phyloP scores from a whole-genome alignment of 441 rosid genomes.

The Jatropha podagrica region DNA sequence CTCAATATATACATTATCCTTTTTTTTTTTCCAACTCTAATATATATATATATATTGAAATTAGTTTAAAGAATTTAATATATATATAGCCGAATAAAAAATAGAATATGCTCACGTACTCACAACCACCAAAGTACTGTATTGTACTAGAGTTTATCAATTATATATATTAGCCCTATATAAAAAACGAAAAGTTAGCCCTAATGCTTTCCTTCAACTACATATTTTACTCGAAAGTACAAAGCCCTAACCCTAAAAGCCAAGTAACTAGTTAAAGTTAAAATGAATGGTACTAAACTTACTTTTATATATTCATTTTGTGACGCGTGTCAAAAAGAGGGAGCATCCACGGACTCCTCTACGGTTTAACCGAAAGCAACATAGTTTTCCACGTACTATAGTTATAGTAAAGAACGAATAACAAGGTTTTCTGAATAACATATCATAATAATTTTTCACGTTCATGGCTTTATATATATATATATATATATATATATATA shows the following conservation, averaged over 20 bases:
- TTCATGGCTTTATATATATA: not conserved
- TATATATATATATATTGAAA: too few species aligned
- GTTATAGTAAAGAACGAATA: not conserved
- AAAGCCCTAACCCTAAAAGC: constrained; percentile 6
- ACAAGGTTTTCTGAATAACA: not conserved
- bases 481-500: too few species aligned
- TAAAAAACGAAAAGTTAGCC: too few species aligned
- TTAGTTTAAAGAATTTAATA: not conserved
- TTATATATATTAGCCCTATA: too few species aligned
- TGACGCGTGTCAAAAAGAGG: constrained; percentile 26
- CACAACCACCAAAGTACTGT: not conserved
- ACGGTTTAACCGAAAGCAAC: constrained; percentile 26
- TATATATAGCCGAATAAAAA: too few species aligned
- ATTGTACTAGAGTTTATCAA: not conserved
- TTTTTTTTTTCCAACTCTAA: constrained; percentile 29
- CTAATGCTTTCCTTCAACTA: not conserved
- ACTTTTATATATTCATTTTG: constrained; percentile 8
- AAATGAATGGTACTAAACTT: not conserved
- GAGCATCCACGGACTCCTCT: not conserved
- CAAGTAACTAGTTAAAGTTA: not conserved
- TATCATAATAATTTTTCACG: not conserved
- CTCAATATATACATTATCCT: constrained; percentile 9
- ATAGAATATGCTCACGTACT: constrained; percentile 8
- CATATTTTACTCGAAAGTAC: not conserved
- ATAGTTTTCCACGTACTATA: constrained; percentile 10